phyloP scores from a whole-genome alignment of 192 early-diverging fungal species.

The Podila minutissima region DNA sequence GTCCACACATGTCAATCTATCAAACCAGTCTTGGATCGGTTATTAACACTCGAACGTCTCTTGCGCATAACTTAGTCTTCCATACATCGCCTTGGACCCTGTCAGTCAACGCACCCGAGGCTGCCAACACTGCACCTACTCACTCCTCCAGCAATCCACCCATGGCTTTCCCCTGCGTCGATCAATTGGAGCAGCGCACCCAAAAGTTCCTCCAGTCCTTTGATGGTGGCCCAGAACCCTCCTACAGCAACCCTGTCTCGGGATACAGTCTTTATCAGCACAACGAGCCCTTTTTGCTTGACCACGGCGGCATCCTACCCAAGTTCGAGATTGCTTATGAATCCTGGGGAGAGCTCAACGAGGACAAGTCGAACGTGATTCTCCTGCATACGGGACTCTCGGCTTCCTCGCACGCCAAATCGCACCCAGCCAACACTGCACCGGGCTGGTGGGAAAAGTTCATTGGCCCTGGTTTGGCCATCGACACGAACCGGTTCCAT shows the following conservation, averaged over 20 bases:
- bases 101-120: conserved; percentile 24
- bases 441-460: conserved; percentile 99
- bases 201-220: conserved; percentile 59
- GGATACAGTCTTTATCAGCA: conserved; percentile 77
- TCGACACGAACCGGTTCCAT: conserved; percentile 95
- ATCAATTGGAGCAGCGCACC: conserved; percentile 67
- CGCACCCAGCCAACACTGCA: conserved; percentile 77
- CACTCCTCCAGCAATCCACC: conserved; percentile 67
- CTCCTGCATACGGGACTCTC: conserved; percentile 96
- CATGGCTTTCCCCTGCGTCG: conserved; percentile 81
- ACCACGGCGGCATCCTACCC: conserved; percentile 86
- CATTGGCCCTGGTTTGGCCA: conserved; percentile 90
- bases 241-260: conserved; percentile 82
- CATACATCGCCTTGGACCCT: conserved; percentile 33
- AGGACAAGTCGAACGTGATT: conserved; percentile 83
- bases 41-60: not conserved
- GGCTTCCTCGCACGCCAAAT: conserved; percentile 91
- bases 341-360: conserved; percentile 94
- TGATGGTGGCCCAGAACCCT: conserved; percentile 81
- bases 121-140: not conserved
- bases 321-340: conserved; percentile 91
- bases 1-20: not conserved
- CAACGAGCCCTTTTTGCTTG: conserved; percentile 73
- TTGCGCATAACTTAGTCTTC: conserved; percentile 19
- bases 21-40: not conserved